A percentile compares a stretch with the other conserved stretches of the same genome.
Evolutionary conservation across 2,329 filamentous ascomycete genomes (phyloP).

Genomic region (Sporothrix brunneoviolacea): DNA sequence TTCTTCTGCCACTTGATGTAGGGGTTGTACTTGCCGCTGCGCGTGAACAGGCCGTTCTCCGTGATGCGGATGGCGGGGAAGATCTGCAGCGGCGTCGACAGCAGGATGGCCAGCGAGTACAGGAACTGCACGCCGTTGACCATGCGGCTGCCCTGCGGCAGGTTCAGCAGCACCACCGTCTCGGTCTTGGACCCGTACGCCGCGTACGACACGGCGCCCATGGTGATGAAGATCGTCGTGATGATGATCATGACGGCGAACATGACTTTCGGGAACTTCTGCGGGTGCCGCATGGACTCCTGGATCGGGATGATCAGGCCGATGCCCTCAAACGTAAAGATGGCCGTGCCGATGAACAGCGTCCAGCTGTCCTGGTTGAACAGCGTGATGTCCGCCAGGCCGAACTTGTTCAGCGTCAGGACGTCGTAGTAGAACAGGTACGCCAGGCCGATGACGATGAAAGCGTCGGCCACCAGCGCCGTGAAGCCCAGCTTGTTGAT

Average conservation of each 20-base stretch:
- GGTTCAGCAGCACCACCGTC: slow-evolving; percentile 91
- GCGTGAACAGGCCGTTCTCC: slow-evolving; percentile 87
- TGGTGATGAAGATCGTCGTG: slow-evolving; percentile 80
- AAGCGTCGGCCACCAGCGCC: slow-evolving; percentile 84
- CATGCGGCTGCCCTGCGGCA: slow-evolving; percentile 90
- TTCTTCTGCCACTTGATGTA: slow-evolving; percentile 99
- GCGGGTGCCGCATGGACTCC: slow-evolving; percentile 87
- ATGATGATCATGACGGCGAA: slow-evolving; percentile 92
- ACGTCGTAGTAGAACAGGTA: slow-evolving; percentile 97
- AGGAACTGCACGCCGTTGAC: slow-evolving; percentile 96
- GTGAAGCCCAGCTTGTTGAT: slow-evolving; percentile 97
- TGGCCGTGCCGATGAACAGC: slow-evolving; percentile 95
- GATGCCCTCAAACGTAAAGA: slow-evolving; percentile 98
- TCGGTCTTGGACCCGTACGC: slow-evolving; percentile 93
- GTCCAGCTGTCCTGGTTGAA: slow-evolving; percentile 95
- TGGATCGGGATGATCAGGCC: slow-evolving; percentile 97
- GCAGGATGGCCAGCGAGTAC: slow-evolving; percentile 93
- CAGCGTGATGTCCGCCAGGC: slow-evolving; percentile 75
- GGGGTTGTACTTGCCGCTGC: slow-evolving; percentile 94
- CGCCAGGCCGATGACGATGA: slow-evolving; percentile 85
- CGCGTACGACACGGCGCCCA: slow-evolving; percentile 90
- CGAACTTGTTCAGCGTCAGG: slow-evolving; percentile 67
- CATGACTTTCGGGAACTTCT: slow-evolving; percentile 85
- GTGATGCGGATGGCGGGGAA: slow-evolving; percentile 97
- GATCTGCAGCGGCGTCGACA: slow-evolving; percentile 92